Conservation (phyloP, 2,329 filamentous ascomycete species). For the Pestalotiopsis sp. region DNA sequence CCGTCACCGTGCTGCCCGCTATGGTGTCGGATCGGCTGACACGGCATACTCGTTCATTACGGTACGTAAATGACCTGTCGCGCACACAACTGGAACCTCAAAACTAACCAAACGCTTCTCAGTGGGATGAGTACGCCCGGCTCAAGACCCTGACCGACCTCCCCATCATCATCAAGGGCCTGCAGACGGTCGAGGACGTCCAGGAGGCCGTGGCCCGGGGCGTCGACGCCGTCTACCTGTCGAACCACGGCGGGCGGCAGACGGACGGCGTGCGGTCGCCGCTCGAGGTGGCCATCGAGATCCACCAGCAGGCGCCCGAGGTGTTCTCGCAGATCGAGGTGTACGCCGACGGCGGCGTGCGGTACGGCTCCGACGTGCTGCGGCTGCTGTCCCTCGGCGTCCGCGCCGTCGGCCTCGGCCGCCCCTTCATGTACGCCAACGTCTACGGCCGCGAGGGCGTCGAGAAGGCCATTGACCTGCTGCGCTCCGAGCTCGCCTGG, state of each 20-base stretch:
- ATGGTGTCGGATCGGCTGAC: slow-evolving; percentile 15
- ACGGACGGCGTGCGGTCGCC: slow-evolving; percentile 32
- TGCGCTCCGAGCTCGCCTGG: slow-evolving; percentile 44
- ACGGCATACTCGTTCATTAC: slow-evolving; percentile 3
- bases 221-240: slow-evolving; percentile 34
- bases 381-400: slow-evolving; percentile 37
- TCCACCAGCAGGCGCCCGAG: slow-evolving; percentile 29
- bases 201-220: slow-evolving; percentile 28
- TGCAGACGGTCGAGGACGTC: slow-evolving; percentile 37
- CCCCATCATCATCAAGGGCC: slow-evolving; percentile 36
- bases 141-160: slow-evolving; percentile 25
- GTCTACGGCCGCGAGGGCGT: slow-evolving; percentile 49
- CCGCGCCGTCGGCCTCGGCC: slow-evolving; percentile 41
- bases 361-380: slow-evolving; percentile 35
- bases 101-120: too few species aligned
- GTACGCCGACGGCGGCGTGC: slow-evolving; percentile 37
- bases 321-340: slow-evolving; percentile 34
- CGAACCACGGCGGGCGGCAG: slow-evolving; percentile 39
- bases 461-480: slow-evolving; percentile 39
- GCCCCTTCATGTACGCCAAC: slow-evolving; percentile 54
- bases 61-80: background rate
- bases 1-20: slow-evolving; percentile 18
- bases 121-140: slow-evolving; percentile 31
- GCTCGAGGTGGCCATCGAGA: slow-evolving; percentile 34
- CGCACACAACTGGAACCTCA: background rate